Evolutionary conservation across 2,329 filamentous ascomycete genomes (phyloP), one percentile per base, ranked within the genome.

Genomic region (Hymenoscyphus occultus): DNA sequence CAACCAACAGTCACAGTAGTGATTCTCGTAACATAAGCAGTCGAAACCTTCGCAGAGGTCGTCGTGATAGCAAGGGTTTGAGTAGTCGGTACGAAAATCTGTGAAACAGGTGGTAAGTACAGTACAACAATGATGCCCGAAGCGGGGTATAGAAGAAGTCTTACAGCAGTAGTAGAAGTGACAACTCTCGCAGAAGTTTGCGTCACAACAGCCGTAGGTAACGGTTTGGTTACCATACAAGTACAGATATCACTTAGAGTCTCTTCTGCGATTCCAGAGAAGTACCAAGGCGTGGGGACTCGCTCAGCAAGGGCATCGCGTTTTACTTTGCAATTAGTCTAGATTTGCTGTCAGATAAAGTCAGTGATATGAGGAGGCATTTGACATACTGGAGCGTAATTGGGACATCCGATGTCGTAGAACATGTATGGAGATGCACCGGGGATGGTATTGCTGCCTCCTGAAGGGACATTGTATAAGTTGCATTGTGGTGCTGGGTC

Each of bases 341-440:
- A 32, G 5, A 54, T 56, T 62, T 19, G 48, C 22, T 12, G n/a
- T n/a, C 32, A 35, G 39, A 10, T 9, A 16, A 31, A 3, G n/a
- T 3, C 2, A 28, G 9, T 5, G 3, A 42, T 1, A 6, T 4
- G 3, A 39, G 2, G 6, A n/a, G 19, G 35, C n/a, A 35, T 31
- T 28, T 28, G 3, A 64, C 63, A 48, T 59, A 70, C 67, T 12
- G 67, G 68, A 1, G 65, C 32, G 39, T 57, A 63, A 54, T 67
- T 59, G 7, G 62, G 64, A 56, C 67, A 70, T 28, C 63, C 64
- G 28, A 65, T 40, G 42, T 65, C 67, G 59, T 66, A 66, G 22
- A 70, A 68, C 22, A 61, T 12, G 39, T 65, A 70, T 22, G 66
- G 67, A 12, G 67, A 63, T 10, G 58, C 60, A 1, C 64, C 65